These are phyloP conservation scores for Coffea canephora DNA, from an alignment of 257 asterid species.

Conservation along the genomic window DNA sequence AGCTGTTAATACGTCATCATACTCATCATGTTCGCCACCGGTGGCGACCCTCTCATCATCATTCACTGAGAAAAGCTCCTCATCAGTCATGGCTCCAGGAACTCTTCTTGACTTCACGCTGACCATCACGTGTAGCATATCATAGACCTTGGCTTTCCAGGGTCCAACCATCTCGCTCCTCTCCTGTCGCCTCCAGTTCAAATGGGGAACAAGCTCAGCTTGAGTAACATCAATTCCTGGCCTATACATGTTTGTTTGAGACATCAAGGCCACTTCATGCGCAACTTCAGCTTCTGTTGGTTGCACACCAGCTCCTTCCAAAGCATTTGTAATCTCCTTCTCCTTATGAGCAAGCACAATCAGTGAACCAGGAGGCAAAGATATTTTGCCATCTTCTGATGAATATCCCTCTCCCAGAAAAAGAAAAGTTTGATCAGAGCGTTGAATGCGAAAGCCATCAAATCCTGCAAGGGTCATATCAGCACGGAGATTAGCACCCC, in stretches of 20 bases:
- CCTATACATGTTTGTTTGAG: conserved; percentile 97
- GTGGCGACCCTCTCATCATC: conserved; percentile 68
- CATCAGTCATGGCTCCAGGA: conserved; percentile 99
- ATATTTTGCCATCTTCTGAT: conserved; percentile 58
- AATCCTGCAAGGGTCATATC: conserved; percentile 99
- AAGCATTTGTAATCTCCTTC: conserved; percentile 90
- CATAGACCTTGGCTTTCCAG: conserved; percentile 95
- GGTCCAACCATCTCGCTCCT: conserved; percentile 91
- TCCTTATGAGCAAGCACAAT: conserved; percentile 90
- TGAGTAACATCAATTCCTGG: conserved; percentile 99
- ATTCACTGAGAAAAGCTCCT: conserved; percentile 82
- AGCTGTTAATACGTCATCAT: conserved; percentile 86
- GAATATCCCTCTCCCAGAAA: conserved; percentile 90
- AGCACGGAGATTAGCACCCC: conserved; percentile 97
- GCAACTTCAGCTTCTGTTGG: conserved; percentile 98
- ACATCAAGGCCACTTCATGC: conserved; percentile 95
- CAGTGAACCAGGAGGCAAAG: conserved; percentile 92
- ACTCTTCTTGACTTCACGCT: conserved; percentile 98
- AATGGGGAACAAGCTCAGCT: conserved; percentile 90
- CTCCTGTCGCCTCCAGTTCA: conserved; percentile 98
- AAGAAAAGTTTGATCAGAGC: conserved; percentile 94
- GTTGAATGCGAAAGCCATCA: conserved; percentile 96
- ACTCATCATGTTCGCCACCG: conserved; percentile 61
- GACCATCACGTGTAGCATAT: conserved; percentile 92
- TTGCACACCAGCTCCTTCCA: conserved; percentile 95